phyloP scores from a whole-genome alignment of 2,329 filamentous ascomycete species.

The Monosporascus sp. region DNA sequence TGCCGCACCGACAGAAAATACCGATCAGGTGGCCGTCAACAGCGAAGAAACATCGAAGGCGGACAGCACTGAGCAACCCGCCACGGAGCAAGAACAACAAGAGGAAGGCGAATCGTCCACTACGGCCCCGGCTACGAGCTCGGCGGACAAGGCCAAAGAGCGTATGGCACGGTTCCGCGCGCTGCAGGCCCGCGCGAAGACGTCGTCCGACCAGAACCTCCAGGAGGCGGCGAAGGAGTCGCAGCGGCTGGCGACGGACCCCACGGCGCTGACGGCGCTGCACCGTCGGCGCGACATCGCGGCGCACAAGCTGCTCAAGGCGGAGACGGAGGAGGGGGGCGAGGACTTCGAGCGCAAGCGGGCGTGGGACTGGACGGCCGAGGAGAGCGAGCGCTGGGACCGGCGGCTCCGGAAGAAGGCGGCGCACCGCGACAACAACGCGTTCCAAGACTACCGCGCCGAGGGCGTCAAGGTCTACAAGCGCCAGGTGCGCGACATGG shows the following conservation, averaged over 20 bases:
- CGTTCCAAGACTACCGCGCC: slow-evolving; percentile 82
- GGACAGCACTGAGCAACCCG: slow-evolving; percentile 13
- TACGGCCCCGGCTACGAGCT: slow-evolving; percentile 7
- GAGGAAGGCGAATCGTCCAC: slow-evolving; percentile 8
- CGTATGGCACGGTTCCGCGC: slow-evolving; percentile 80
- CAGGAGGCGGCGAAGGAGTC: slow-evolving; percentile 81
- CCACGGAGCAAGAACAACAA: slow-evolving; percentile 15
- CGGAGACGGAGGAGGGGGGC: slow-evolving; percentile 76
- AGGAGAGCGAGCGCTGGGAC: slow-evolving; percentile 94
- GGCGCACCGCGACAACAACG: slow-evolving; percentile 73
- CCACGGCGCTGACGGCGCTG: slow-evolving; percentile 70
- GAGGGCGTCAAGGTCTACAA: slow-evolving; percentile 94
- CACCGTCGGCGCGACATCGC: slow-evolving; percentile 83
- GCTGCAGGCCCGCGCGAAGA: slow-evolving; percentile 74
- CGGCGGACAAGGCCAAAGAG: slow-evolving; percentile 48
- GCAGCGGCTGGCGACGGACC: slow-evolving; percentile 72
- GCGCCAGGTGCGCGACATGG: slow-evolving; percentile 67
- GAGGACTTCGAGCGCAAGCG: slow-evolving; percentile 97
- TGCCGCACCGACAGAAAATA: slow-evolving; percentile 7
- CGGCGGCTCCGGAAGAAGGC: slow-evolving; percentile 82
- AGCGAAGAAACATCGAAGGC: not conserved
- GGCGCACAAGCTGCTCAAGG: slow-evolving; percentile 87
- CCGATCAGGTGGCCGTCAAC: not conserved
- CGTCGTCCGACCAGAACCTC: slow-evolving; percentile 67
- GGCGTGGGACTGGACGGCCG: slow-evolving; percentile 97